A percentile compares a stretch with the other conserved stretches of the same genome.
phyloP scores from a whole-genome alignment of 495 filamentous ascomycete species.

The Penicillium lagena region DNA sequence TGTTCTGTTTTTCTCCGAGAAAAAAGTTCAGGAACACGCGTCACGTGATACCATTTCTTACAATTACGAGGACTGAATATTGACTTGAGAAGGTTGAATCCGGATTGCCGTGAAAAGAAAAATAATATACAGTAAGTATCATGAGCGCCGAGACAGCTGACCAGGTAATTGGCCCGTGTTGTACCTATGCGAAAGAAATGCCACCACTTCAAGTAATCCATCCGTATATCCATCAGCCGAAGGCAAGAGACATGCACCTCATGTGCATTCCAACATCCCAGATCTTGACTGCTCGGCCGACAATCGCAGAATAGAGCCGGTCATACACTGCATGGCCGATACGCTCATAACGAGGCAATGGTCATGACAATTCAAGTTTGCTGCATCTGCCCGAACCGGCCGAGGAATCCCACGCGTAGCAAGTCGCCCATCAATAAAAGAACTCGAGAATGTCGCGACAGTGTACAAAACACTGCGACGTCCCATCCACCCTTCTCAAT shows the following conservation, averaged over 20 bases:
- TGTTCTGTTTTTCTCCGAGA: conserved; percentile 23
- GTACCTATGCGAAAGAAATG: conserved; percentile 16
- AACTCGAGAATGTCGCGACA: conserved; percentile 15
- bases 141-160: conserved; percentile 19
- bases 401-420: conserved; percentile 51
- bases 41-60: conserved; percentile 26
- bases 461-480: too few species aligned
- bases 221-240: conserved; percentile 1
- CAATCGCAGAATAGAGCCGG: conserved; percentile 68
- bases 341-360: conserved; percentile 74
- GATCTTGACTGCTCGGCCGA: conserved; percentile 71
- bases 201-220: conserved; percentile 6
- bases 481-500: too few species aligned
- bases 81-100: conserved; percentile 4
- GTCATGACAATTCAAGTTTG: conserved; percentile 45
- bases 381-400: conserved; percentile 25
- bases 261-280: conserved; percentile 50
- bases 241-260: conserved; percentile 6
- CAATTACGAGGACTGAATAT: too few species aligned
- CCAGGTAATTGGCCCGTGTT: conserved; percentile 4
- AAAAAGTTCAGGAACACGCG: conserved; percentile 42
- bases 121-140: conserved; percentile 20
- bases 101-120: conserved; percentile 6
- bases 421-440: conserved; percentile 59
- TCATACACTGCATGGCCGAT: conserved; percentile 66